A percentile compares a stretch with the other conserved stretches of the same genome.
Conservation (phyloP, 2,329 filamentous ascomycete genomes). For the Botryotinia globosa region DNA sequence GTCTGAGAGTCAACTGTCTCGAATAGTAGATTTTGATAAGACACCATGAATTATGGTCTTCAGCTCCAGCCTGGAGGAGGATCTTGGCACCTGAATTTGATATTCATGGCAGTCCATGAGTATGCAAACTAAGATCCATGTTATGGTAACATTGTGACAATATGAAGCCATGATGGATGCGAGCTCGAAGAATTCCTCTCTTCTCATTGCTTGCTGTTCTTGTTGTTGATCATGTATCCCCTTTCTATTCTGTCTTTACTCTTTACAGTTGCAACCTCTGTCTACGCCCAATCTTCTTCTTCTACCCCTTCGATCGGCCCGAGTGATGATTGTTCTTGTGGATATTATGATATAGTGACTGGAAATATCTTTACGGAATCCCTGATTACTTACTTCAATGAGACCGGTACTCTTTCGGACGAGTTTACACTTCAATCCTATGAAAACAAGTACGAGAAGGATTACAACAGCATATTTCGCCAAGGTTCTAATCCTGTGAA, state of each 20-base stretch:
- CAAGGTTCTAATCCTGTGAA: conserved; percentile 45
- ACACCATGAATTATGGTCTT: background rate
- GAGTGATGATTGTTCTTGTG: conserved; percentile 43
- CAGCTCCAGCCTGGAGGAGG: background rate
- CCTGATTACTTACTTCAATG: conserved; percentile 51
- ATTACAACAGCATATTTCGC: conserved; percentile 46
- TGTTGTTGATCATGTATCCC: background rate
- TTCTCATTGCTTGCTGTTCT: background rate
- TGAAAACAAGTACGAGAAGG: conserved; percentile 45
- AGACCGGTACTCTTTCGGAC: conserved; percentile 40
- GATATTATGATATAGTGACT: conserved; percentile 44
- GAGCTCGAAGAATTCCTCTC: background rate
- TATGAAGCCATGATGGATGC: background rate
- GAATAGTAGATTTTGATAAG: background rate
- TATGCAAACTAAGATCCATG: background rate
- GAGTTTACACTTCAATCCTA: conserved; percentile 43
- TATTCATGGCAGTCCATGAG: background rate
- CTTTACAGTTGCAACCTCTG: background rate
- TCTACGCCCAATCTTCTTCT: conserved; percentile 7
- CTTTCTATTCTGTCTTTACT: conserved; percentile 11
- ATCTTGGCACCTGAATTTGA: background rate
- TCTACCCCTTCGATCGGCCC: conserved; percentile 1
- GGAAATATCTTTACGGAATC: conserved; percentile 46
- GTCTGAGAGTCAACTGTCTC: background rate
- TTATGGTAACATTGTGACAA: background rate